Base-by-base conservation (phyloP, 148 eudicot species). In the Vaccinium myrtillus region DNA sequence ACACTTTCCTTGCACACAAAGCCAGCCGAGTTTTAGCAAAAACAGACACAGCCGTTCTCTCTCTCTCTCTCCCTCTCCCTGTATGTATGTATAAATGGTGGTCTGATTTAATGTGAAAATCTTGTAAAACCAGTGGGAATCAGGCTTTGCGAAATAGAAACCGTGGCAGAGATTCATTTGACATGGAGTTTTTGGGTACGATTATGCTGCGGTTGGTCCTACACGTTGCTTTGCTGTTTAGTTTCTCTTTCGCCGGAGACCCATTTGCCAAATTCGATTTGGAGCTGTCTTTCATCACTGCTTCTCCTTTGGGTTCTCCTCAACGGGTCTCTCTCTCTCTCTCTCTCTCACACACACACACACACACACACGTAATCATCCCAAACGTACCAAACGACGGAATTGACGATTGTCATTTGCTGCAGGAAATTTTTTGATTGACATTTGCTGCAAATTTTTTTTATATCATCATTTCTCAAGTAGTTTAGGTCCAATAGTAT, bases 241-340 rank as follows among this genome's bases (percentile, higher is more conserved):
- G 71, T 0, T 54, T 85, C 36, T 88, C 92, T 85, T 93, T 90
- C 0, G 87, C 86, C 39, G 92, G 70, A 1, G 96, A 95, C 85
- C 92, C 96, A 8, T 86, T 67, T 81, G 88, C 73, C n/a, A 6
- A 80, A 30, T 86, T 79, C 53, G 81, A 88, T 5, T 85, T 90
- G 86, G 90, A 86, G 73, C 73, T 89, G 75, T 79, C 89, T 82
- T 93, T 90, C 86, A 84, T 89, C 23, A 90, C 90, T 43, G 91
- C 83, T 84, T 90, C 92, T 75, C 95, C 95, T 39, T 84, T 93
- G 79, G 95, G 92, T 48, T 90, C 87, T 69, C 84, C 91, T 32
- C 95, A 93, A 56, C 91, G 88, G 93, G 95, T 91, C 46, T 43
- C 39, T 15, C 19, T 21, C 23, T 65, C 53, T 78, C 67, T 63